These are phyloP conservation scores for Parachaetomium inaequale DNA, from an alignment of 495 filamentous ascomycete species.

Conservation along the genomic window DNA sequence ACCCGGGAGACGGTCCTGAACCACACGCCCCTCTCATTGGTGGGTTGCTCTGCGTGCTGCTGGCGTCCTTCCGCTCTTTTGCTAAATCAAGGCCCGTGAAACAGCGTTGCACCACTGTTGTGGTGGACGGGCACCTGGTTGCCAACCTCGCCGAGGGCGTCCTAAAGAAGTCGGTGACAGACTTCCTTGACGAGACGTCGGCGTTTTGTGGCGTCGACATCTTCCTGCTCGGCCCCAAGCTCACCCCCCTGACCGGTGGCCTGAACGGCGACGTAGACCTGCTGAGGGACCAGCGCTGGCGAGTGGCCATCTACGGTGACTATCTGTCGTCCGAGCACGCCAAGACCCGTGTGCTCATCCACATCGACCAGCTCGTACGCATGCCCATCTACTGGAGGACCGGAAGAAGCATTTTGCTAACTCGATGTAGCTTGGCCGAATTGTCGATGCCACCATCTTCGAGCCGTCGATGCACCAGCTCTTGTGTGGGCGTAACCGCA, in stretches of 20 bases:
- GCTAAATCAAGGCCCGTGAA: constrained; percentile 17
- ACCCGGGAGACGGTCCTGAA: constrained; percentile 81
- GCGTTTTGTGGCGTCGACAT: constrained; percentile 90
- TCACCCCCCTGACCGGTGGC: constrained; percentile 60
- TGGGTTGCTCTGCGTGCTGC: constrained; percentile 43
- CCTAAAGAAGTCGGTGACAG: constrained; percentile 60
- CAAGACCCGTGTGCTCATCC: constrained; percentile 90
- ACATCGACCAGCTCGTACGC: constrained; percentile 93
- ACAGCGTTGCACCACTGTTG: constrained; percentile 85
- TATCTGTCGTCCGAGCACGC: constrained; percentile 94
- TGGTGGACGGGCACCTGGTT: constrained; percentile 85
- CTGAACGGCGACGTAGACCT: constrained; percentile 53
- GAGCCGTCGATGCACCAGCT: constrained; percentile 85
- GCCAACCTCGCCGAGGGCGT: constrained; percentile 70
- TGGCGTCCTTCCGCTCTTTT: constrained; percentile 5
- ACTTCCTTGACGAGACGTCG: constrained; percentile 79
- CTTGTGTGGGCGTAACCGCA: constrained; percentile 84
- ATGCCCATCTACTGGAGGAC: constrained; percentile 9
- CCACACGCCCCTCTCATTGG: constrained; percentile 81
- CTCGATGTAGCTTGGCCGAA: constrained; percentile 69
- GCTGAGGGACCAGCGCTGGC: constrained; percentile 69
- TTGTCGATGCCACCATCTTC: constrained; percentile 75
- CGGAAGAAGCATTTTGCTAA: constrained; percentile 1
- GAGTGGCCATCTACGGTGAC: constrained; percentile 91
- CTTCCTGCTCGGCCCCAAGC: constrained; percentile 84